Evolutionary conservation across 306 rosid species (phyloP), one percentile per base, ranked within the genome.

Genomic region (Leucaena leucocephala): DNA sequence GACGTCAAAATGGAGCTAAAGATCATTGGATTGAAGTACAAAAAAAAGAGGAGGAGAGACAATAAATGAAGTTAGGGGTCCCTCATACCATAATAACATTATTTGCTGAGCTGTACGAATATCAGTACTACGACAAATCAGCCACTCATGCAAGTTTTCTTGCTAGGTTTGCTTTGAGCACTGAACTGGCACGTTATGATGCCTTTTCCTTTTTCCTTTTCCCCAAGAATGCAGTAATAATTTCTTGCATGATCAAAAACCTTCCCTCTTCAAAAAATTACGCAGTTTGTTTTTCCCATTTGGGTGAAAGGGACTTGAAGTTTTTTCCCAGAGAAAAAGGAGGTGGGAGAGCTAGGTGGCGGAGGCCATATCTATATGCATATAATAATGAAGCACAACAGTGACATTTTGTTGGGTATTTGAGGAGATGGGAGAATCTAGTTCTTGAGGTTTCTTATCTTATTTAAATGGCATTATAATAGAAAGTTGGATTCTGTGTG

Each of bases 401-500:
- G 17, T 67, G 82, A 58, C 73, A 58, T 71, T 65, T 80, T 59
- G 63, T 39, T 78, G 45, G 45, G 66, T 68, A 22, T 38, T 76
- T 39, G 36, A 58, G 59, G 79, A 12, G 38, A 43, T 44, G 59
- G 70, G 58, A 76, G 75, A 55, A 80, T 82, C 81, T 49, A 77
- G 65, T 77, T 75, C 76, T 54, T 58, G 27, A 21, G 61, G 70
- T 52, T 40, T 55, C 58, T 72, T 48, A 27, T 27, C 1, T 27
- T 27, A 27, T 36, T 27, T 43, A 2, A 27, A 74, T 76, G 78
- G 57, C 54, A 44, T 55, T 8, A 27, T 27, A 27, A 27, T 27
- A 38, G 16, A 80, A 74, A 45, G 80, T 80, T 49, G 72, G 83
- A 76, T 81, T 85, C 81, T 81, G 69, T 39, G 34, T 38, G 61